Evolutionary conservation across 805 yeast genomes (phyloP).

Genomic region (Metschnikowia rubicola): DNA sequence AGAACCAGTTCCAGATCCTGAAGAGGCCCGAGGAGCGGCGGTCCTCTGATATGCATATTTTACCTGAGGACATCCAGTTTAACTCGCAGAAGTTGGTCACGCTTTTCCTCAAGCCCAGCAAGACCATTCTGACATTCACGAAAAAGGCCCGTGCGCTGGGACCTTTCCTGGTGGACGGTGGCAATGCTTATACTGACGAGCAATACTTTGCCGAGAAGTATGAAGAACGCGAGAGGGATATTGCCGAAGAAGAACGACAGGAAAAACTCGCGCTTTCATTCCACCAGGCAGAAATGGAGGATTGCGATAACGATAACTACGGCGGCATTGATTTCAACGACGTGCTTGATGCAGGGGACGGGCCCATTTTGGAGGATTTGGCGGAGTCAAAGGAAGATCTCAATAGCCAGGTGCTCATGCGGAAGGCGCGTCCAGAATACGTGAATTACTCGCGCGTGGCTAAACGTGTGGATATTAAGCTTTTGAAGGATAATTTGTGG

Average conservation of each 20-base stretch:
- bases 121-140: conserved; percentile 32
- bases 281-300: conserved; percentile 42
- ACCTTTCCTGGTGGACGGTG: background rate
- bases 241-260: conserved; percentile 31
- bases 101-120: conserved; percentile 65
- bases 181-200: conserved; percentile 51
- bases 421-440: conserved; percentile 37
- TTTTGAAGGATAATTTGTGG: conserved; percentile 77
- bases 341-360: conserved; percentile 32
- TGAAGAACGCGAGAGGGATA: conserved; percentile 31
- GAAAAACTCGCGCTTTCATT: conserved; percentile 33
- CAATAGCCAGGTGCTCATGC: conserved; percentile 19
- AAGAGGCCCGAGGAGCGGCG: conserved; percentile 31
- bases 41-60: conserved; percentile 36
- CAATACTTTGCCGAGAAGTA: conserved; percentile 71
- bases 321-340: conserved; percentile 44
- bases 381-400: conserved; percentile 13
- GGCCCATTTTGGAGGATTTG: conserved; percentile 6
- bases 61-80: conserved; percentile 75
- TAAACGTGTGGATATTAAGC: conserved; percentile 72
- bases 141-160: background rate
- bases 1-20: conserved; percentile 19
- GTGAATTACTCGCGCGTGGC: conserved; percentile 66
- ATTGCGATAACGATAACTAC: conserved; percentile 34
- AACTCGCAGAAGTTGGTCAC: conserved; percentile 64